Evolutionary conservation across 352 stramenopile genomes (phyloP), one percentile per base, ranked within the genome.

Genomic region (Globisporangium perplexum): DNA sequence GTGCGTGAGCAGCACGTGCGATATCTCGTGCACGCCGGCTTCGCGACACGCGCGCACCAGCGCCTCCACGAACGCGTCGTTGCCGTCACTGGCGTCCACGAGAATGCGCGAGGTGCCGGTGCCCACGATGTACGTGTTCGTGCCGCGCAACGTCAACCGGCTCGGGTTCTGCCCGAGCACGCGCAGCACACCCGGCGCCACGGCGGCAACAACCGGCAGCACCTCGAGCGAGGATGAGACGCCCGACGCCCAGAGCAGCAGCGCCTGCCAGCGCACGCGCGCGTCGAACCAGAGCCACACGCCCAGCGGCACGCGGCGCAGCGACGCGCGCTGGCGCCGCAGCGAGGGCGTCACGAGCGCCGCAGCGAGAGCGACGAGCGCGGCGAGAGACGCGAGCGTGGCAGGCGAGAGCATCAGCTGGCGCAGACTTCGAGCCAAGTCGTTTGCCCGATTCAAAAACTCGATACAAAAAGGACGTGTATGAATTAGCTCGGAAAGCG

Each of bases 101-200:
- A 96, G 62, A n/a, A 93, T 58, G 33, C 86, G 74, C 46, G 50
- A 62, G 3, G 57, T 35, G 1, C 83, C 84, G 3, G 59, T 63
- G n/a, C 90, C 89, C 8, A 97, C 59, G 7, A 97, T 44, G 58
- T 97, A 97, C 47, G 85, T 93, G 64, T 97, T 97, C 10, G 88
- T 97, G 33, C 90, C 91, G 23, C 75, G 66, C 6, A 98, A 64
- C 26, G 90, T 97, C 72, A 97, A 90, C 28, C 81, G 67, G 35
- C 88, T 89, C 20, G 88, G 86, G 58, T 97, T 97, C 23, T 77
- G 64, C 15, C 87, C 88, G 12, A 96, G 57, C 6, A 97, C 66
- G 15, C 83, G 80, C 31, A 95, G 47, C 15, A 95, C 75, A 17
- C 65, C 52, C 3, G 68, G 61, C 36, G 79, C 60, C 18, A 95